A percentile compares a stretch with the other conserved stretches of the same genome.
phyloP scores from a whole-genome alignment of 169 alveolate species.

The Plasmodium knowlesi region DNA sequence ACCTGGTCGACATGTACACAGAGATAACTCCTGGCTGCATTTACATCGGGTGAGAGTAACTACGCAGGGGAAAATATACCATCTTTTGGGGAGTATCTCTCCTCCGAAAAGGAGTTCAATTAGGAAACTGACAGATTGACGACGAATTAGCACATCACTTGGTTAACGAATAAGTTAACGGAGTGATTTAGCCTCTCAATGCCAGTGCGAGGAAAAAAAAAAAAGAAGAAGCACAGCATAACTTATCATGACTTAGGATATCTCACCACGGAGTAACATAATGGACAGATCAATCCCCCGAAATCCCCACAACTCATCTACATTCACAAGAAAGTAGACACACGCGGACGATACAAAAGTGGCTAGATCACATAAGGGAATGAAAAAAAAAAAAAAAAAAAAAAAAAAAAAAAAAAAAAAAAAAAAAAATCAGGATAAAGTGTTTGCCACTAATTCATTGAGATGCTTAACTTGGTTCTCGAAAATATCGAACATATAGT shows the following conservation, averaged over 20 bases:
- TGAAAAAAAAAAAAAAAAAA: too few species aligned
- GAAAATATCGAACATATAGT: constrained; percentile 16
- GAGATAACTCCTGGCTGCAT: not conserved
- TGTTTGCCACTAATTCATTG: constrained; percentile 3
- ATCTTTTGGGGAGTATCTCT: not conserved
- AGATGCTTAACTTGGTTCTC: constrained; percentile 36
- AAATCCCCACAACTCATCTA: too few species aligned
- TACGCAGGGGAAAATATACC: too few species aligned
- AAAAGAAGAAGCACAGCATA: too few species aligned
- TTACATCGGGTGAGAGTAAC: not conserved
- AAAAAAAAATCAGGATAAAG: constrained; percentile 8
- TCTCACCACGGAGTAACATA: too few species aligned
- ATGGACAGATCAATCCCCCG: too few species aligned
- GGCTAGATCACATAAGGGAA: too few species aligned
- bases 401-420: not conserved
- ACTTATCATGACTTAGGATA: too few species aligned
- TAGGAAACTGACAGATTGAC: not conserved
- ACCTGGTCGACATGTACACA: not conserved
- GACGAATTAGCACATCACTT: not conserved
- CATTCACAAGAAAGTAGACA: too few species aligned
- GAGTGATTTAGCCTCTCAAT: not conserved
- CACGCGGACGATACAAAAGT: too few species aligned
- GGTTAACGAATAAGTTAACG: not conserved
- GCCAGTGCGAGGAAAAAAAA: not conserved
- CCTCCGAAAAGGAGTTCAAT: not conserved